Base-by-base conservation (phyloP, 306 rosid species). In the Fragaria vesca region DNA sequence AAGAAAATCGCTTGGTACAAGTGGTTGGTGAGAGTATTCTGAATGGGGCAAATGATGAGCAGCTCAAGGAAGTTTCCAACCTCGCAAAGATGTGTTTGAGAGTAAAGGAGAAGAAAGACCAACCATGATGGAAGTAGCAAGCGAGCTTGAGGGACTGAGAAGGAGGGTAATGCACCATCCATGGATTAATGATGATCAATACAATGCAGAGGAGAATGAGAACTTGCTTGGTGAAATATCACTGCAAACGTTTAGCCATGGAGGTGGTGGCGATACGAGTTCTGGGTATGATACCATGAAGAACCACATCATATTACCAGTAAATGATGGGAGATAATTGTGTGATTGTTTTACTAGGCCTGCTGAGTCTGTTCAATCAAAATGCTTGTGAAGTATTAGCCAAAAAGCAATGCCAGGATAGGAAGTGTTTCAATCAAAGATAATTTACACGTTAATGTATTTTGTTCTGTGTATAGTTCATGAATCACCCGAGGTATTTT, bases 41-140 rank as follows among this genome's bases (percentile, higher is more conserved):
- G n/a, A n/a, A n/a, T n/a, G n/a, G n/a, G n/a, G n/a, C n/a, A n/a
- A n/a, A n/a, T n/a, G n/a, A n/a, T n/a, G n/a, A n/a, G n/a, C n/a
- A n/a, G n/a, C n/a, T n/a, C n/a, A n/a, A n/a, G n/a, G n/a, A n/a
- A n/a, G n/a, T n/a, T n/a, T n/a, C n/a, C n/a, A n/a, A n/a, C n/a
- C n/a, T n/a, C n/a, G n/a, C n/a, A n/a, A n/a, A n/a, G n/a, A n/a
- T n/a, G n/a, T n/a, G n/a, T n/a, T n/a, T n/a, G n/a, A n/a, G n/a
- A n/a, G n/a, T n/a, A n/a, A n/a, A n/a, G n/a, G n/a, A n/a, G n/a
- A n/a, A n/a, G n/a, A n/a, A n/a, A n/a, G n/a, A 6, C 93, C 91
- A 0, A 70, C 69, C 11, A 87, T 89, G 91, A 89, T 85, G 80
- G 87, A 89, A 79, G 86, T 89, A 24, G 86, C 87, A 28, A 82